Evolutionary conservation across 257 asterid genomes (phyloP), one percentile per base, ranked within the genome.

Genomic region (Rubia yunnanensis): DNA sequence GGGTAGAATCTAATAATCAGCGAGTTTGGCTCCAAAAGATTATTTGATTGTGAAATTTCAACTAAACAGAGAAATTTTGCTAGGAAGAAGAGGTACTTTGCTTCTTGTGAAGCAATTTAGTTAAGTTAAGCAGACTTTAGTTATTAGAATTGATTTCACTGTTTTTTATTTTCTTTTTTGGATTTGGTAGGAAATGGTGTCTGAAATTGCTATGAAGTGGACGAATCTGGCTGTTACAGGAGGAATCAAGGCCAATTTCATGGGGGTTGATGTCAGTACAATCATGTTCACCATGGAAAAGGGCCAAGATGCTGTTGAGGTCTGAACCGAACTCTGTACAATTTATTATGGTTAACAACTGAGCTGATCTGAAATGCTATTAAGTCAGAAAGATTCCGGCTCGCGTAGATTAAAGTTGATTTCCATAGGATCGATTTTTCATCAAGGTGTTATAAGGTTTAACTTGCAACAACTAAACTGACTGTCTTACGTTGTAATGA

Each of bases 271-370:
- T 75, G 60, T 76, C 61, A 88, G 87, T 70, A 92, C 99, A 1
- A 71, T 92, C 73, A 92, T 88, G 99, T 81, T 92, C 82, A 86
- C 95, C 67, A 82, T 92, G 92, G 87, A 88, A 53, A 89, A 82
- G 64, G 96, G 96, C 48, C 96, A 80, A 80, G 95, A 92, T 55
- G 35, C 88, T 17, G 39, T 75, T 59, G 96, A 92, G 99, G 99
- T 92, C 36, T 32, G 36, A 32, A 2, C 36, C 6, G 36, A 32
- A 32, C 36, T 32, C 36, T 2, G 36, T 6, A 32, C 36, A 32
- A 2, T 32, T 2, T 32, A 6, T 41, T n/a, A 0, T 2, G 1
- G 46, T 39, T 39, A 13, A 10, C 48, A 39, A 13, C 52, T 44
- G 52, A 44, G 17, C 52, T 44, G 52, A 44, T 14, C 52, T 44